phyloP scores from a whole-genome alignment of 2,329 filamentous ascomycete genomes.

The Venturiaceae sp. region DNA sequence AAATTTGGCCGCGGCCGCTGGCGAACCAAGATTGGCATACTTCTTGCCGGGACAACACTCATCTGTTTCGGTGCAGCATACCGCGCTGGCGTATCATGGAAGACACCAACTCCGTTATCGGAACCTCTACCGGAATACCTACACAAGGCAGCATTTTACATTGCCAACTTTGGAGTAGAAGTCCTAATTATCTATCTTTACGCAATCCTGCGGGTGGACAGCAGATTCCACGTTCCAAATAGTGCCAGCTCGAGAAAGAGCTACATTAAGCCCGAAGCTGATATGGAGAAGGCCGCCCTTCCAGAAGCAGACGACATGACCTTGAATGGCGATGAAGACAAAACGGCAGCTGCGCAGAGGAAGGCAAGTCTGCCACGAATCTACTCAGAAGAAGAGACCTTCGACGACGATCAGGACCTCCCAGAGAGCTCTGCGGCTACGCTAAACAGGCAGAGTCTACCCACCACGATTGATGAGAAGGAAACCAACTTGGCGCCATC shows the following conservation, averaged over 20 bases:
- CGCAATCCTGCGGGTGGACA: constrained; percentile 59
- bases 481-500: neutral
- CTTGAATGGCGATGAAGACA: neutral
- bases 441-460: neutral
- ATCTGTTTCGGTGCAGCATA: constrained; percentile 62
- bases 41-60: constrained; percentile 48
- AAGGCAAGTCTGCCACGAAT: neutral
- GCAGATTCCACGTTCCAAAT: constrained; percentile 65
- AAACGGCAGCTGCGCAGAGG: neutral
- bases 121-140: constrained; percentile 58
- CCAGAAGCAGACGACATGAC: neutral
- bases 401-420: neutral
- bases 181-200: constrained; percentile 60
- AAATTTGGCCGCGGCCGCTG: constrained; percentile 60
- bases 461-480: neutral
- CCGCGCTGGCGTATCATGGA: constrained; percentile 51
- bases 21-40: constrained; percentile 54
- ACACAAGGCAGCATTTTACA: constrained; percentile 63
- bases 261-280: constrained; percentile 14
- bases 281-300: neutral
- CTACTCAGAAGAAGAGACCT: neutral
- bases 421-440: neutral
- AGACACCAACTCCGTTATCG: constrained; percentile 35
- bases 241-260: constrained; percentile 50
- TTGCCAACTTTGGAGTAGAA: constrained; percentile 70